Evolutionary conservation across 1,284 basidiomycete species (phyloP).

Genomic region (Ustilago vetiveriae): DNA sequence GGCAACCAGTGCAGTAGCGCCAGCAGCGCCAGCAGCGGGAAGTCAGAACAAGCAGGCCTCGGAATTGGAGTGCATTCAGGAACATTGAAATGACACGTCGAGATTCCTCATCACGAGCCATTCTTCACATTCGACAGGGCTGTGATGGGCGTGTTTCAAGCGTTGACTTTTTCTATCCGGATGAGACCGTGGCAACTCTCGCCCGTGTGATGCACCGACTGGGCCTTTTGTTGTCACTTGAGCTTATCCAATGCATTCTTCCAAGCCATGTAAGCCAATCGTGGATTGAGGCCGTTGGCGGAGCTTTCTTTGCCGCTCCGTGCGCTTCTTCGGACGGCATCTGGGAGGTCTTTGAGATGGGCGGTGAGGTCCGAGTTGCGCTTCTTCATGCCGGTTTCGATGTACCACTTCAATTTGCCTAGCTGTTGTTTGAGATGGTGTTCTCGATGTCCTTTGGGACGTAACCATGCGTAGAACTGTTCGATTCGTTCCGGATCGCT

Average conservation of each 20-base stretch:
- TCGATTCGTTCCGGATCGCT: slow-evolving; percentile 86
- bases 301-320: slow-evolving; percentile 2
- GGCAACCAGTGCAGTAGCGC: neutral
- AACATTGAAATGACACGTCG: too few relatives aligned
- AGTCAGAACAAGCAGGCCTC: too few relatives aligned
- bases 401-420: slow-evolving; percentile 84
- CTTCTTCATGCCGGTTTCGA: slow-evolving; percentile 77
- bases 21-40: neutral
- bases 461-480: slow-evolving; percentile 85
- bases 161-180: too few relatives aligned
- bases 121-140: too few relatives aligned
- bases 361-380: slow-evolving; percentile 44
- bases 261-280: slow-evolving; percentile 31
- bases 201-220: too few relatives aligned
- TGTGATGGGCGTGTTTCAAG: too few relatives aligned
- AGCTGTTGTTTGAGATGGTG: slow-evolving; percentile 80
- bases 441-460: slow-evolving; percentile 88
- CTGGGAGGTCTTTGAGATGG: slow-evolving; percentile 13
- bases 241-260: slow-evolving; percentile 29
- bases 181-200: too few relatives aligned
- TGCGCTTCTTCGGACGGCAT: slow-evolving; percentile 6
- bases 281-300: neutral
- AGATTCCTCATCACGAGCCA: neutral
- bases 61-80: slow-evolving; percentile 28
- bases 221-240: slow-evolving; percentile 14